Evolutionary conservation across 495 filamentous ascomycete species (phyloP).

Genomic region (Umbilicaria muhlenbergii): DNA sequence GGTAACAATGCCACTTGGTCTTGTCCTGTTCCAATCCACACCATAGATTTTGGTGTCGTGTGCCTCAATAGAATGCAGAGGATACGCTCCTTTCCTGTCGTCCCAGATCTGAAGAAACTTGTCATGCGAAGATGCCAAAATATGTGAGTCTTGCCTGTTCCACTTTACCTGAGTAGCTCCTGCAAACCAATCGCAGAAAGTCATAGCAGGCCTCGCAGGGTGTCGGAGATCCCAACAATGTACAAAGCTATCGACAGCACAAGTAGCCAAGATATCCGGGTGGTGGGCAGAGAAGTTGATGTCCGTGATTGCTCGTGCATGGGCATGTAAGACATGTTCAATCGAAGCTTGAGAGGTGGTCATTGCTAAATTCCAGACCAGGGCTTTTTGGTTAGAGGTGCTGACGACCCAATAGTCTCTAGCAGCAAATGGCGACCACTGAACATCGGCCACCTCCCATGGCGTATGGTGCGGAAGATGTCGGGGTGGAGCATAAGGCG

Average conservation of each 20-base stretch:
- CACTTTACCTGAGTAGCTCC: conserved; percentile 95
- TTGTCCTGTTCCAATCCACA: conserved; percentile 80
- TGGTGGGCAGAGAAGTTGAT: conserved; percentile 94
- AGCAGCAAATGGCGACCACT: conserved; percentile 88
- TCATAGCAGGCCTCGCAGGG: conserved; percentile 57
- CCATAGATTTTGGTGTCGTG: conserved; percentile 96
- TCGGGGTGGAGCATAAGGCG: conserved; percentile 73
- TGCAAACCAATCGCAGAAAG: conserved; percentile 88
- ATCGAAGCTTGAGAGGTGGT: conserved; percentile 56
- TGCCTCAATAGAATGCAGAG: conserved; percentile 68
- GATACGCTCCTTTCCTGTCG: conserved; percentile 60
- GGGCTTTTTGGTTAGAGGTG: conserved; percentile 84
- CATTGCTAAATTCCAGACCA: conserved; percentile 88
- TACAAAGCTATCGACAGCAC: conserved; percentile 83
- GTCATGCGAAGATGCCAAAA: conserved; percentile 84
- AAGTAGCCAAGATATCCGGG: conserved; percentile 77
- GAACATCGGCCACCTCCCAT: conserved; percentile 97
- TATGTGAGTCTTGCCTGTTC: conserved; percentile 70
- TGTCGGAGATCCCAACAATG: conserved; percentile 83
- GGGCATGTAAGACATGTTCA: conserved; percentile 79
- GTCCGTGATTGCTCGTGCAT: conserved; percentile 84
- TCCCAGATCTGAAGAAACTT: conserved; percentile 83
- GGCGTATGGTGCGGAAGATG: conserved; percentile 73
- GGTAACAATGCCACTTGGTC: conserved; percentile 55
- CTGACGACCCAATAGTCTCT: conserved; percentile 88